Evolutionary conservation across 208 protist genomes (phyloP).

Genomic region (Leishmania martiniquensis): DNA sequence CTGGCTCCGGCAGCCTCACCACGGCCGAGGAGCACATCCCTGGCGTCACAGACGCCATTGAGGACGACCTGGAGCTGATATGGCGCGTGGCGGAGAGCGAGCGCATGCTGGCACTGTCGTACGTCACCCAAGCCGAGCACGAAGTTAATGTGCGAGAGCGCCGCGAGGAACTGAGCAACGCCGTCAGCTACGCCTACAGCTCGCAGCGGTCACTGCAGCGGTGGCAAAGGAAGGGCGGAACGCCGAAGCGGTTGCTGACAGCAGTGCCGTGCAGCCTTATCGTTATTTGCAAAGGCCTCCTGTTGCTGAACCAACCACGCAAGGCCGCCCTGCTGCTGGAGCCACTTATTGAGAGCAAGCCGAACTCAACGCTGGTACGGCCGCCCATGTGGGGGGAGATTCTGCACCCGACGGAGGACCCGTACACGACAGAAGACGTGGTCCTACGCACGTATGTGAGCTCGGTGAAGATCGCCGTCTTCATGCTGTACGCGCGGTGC

Average conservation of each 20-base stretch:
- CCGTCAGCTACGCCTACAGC: conserved; percentile 85
- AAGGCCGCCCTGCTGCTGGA: conserved; percentile 87
- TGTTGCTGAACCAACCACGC: conserved; percentile 77
- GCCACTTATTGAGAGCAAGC: conserved; percentile 86
- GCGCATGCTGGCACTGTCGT: conserved; percentile 84
- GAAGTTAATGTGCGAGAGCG: conserved; percentile 86
- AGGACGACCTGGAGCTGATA: conserved; percentile 57
- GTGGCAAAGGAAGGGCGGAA: conserved; percentile 69
- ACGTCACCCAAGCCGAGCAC: conserved; percentile 80
- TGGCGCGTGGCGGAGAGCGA: conserved; percentile 82
- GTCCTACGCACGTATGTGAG: conserved; percentile 67
- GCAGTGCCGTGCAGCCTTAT: conserved; percentile 77
- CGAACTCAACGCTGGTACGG: conserved; percentile 60
- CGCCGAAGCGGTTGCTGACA: conserved; percentile 70
- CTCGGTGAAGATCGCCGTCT: conserved; percentile 73
- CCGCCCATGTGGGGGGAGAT: conserved; percentile 79
- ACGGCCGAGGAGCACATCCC: conserved; percentile 57
- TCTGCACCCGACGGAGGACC: conserved; percentile 45
- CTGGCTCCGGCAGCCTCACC: conserved; percentile 54
- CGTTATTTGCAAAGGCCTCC: conserved; percentile 67
- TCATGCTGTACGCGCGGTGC: conserved; percentile 80
- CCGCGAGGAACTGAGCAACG: conserved; percentile 78
- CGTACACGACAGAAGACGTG: conserved; percentile 71
- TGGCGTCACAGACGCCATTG: conserved; percentile 18
- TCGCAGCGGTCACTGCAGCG: conserved; percentile 82